Conservation (phyloP, 176 grass and related monocot species). For the Triticum dicoccoides region DNA sequence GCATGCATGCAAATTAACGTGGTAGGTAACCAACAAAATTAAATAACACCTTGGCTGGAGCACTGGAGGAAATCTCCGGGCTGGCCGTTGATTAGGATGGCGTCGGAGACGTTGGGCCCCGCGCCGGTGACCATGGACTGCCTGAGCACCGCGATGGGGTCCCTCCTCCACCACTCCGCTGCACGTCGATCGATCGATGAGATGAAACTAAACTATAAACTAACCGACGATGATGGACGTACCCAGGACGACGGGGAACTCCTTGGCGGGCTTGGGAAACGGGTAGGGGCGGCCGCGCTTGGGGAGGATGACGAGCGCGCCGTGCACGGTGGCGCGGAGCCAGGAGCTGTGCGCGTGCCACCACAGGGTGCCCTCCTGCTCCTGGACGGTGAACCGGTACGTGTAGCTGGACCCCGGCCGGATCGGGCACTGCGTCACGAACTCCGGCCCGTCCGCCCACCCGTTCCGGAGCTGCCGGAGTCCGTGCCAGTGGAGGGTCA, state of each 20-base stretch:
- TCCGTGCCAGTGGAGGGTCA: slow-evolving; percentile 94
- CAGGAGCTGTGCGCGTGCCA: slow-evolving; percentile 88
- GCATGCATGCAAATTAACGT: no score
- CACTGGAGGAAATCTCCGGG: slow-evolving; percentile 71
- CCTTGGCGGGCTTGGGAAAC: slow-evolving; percentile 51
- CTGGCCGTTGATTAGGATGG: slow-evolving; percentile 81
- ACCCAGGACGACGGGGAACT: slow-evolving; percentile 71
- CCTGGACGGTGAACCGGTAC: slow-evolving; percentile 61
- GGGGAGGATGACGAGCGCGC: slow-evolving; percentile 80
- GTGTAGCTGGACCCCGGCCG: slow-evolving; percentile 63
- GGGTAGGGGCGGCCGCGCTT: slow-evolving; percentile 52
- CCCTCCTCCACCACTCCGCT: slow-evolving; percentile 83
- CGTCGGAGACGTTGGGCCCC: slow-evolving; percentile 70
- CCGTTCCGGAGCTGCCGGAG: slow-evolving; percentile 63
- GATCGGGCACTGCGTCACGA: slow-evolving; percentile 84
- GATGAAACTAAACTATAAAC: no score
- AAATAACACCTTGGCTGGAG: slow-evolving; percentile 51
- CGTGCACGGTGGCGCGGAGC: slow-evolving; percentile 83
- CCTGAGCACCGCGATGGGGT: slow-evolving; percentile 65
- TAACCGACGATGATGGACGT: not conserved
- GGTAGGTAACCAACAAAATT: no score
- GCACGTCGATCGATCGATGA: not conserved
- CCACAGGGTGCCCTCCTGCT: slow-evolving; percentile 85
- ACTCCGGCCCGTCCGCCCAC: slow-evolving; percentile 85
- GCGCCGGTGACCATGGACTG: slow-evolving; percentile 64